Conservation (phyloP, 2,329 filamentous ascomycete genomes). For the Pseudogymnoascus sp. region DNA sequence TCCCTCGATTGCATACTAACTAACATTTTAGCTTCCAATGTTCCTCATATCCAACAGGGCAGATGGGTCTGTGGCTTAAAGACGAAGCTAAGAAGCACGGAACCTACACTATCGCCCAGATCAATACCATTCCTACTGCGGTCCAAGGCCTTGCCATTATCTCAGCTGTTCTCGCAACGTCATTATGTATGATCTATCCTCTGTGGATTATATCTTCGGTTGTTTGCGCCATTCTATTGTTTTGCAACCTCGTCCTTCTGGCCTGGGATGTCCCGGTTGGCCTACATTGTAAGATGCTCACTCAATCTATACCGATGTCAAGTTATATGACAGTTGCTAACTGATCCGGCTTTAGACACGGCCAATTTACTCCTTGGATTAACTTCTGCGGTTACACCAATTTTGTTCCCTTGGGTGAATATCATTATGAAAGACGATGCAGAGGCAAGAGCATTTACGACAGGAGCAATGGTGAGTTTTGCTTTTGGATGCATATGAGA, state of each 20-base stretch:
- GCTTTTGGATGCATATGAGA: not conserved
- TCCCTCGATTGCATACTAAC: not conserved
- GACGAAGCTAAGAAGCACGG: slow-evolving; percentile 30
- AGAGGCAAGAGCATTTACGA: slow-evolving; percentile 27
- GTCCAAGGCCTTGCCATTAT: slow-evolving; percentile 26
- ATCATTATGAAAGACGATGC: slow-evolving; percentile 25
- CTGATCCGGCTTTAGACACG: slow-evolving; percentile 9
- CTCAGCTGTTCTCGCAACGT: slow-evolving; percentile 23
- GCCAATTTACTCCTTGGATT: slow-evolving; percentile 23
- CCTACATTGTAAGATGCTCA: slow-evolving; percentile 18
- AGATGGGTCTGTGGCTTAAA: slow-evolving; percentile 23
- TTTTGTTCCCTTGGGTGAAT: slow-evolving; percentile 25
- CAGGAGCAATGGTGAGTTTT: slow-evolving; percentile 26
- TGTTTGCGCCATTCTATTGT: slow-evolving; percentile 19
- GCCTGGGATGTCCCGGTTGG: slow-evolving; percentile 25
- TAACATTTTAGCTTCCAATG: slow-evolving; percentile 10
- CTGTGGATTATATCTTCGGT: slow-evolving; percentile 28
- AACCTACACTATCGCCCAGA: slow-evolving; percentile 25
- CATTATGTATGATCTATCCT: slow-evolving; percentile 30
- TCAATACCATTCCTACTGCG: slow-evolving; percentile 24
- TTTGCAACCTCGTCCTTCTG: slow-evolving; percentile 22
- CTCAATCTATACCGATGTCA: not conserved
- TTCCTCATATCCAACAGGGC: slow-evolving; percentile 15
- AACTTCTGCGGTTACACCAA: slow-evolving; percentile 23
- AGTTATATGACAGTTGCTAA: not conserved